A percentile compares a stretch with the other conserved stretches of the same genome.
These are phyloP conservation scores for Tuber borchii DNA, from an alignment of 495 filamentous ascomycete genomes.

Conservation along the genomic window DNA sequence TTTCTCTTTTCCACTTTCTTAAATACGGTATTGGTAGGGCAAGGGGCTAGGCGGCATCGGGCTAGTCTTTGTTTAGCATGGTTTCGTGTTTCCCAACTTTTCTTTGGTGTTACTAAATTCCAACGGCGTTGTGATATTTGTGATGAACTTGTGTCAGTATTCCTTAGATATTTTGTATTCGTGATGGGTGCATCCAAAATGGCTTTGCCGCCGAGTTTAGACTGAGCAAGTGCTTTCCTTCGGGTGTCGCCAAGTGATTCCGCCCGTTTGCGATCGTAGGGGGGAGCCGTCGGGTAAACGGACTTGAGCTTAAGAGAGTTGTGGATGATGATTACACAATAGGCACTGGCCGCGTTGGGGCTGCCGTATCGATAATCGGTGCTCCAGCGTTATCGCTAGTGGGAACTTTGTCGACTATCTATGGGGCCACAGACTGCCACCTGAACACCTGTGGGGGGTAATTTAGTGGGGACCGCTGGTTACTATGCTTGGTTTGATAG, in stretches of 20 bases:
- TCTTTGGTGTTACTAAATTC: constrained; percentile 4
- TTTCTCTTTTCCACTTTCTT: background rate
- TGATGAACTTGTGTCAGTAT: background rate
- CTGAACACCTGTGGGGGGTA: too few species aligned
- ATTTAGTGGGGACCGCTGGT: too few species aligned
- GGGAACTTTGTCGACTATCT: background rate
- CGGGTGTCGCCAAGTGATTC: background rate
- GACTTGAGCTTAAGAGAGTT: background rate
- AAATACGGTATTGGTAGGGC: background rate
- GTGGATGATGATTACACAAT: background rate
- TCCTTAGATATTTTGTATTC: background rate
- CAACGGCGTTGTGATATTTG: constrained; percentile 1
- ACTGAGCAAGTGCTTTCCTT: background rate
- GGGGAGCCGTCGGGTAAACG: background rate
- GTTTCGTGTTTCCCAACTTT: background rate
- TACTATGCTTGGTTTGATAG: too few species aligned
- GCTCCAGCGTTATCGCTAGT: background rate
- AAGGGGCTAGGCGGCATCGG: background rate
- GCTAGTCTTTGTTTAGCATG: constrained; percentile 3
- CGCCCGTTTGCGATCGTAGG: background rate
- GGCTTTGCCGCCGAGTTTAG: background rate
- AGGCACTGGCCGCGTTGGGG: background rate
- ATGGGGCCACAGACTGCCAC: background rate
- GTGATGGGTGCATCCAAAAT: background rate
- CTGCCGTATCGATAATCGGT: background rate